These are phyloP conservation scores for Barnettozyma siamensis DNA, from an alignment of 805 yeast species.

Conservation along the genomic window DNA sequence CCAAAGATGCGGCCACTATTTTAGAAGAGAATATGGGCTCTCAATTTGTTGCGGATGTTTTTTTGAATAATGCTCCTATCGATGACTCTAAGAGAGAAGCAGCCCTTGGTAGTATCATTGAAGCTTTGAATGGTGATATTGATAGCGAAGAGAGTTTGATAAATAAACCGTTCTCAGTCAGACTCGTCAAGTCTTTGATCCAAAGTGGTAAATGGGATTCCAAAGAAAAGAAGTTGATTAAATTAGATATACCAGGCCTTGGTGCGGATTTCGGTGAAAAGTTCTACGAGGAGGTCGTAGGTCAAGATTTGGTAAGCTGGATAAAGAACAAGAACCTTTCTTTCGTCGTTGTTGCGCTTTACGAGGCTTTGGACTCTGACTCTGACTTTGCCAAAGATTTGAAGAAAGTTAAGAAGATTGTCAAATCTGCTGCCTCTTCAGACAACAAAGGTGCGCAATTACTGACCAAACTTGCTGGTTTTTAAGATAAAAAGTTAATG, in stretches of 20 bases:
- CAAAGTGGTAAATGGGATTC: conserved; percentile 83
- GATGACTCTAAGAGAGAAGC: conserved; percentile 36
- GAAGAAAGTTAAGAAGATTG: conserved; percentile 41
- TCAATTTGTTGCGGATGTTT: conserved; percentile 74
- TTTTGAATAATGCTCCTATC: conserved; percentile 47
- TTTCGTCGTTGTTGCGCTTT: conserved; percentile 76
- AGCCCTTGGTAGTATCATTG: conserved; percentile 51
- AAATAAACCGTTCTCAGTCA: conserved; percentile 64
- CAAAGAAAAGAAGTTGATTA: conserved; percentile 47
- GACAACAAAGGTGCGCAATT: conserved; percentile 65
- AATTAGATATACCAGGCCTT: conserved; percentile 38
- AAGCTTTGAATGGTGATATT: conserved; percentile 61
- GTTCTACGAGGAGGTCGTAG: conserved; percentile 48
- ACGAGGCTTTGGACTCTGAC: conserved; percentile 52
- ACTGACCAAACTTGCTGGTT: conserved; percentile 33
- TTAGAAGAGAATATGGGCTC: conserved; percentile 72
- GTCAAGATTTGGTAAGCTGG: conserved; percentile 59
- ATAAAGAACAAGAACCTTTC: conserved; percentile 61
- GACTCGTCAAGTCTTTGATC: conserved; percentile 69
- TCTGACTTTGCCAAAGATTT: conserved; percentile 48
- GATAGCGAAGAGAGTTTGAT: conserved; percentile 59
- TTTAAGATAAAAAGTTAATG: conserved; percentile 6
- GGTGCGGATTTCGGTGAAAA: conserved; percentile 58
- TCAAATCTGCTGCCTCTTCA: conserved; percentile 33
- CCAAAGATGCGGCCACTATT: conserved; percentile 43